Evolutionary conservation across 768 basidiomycete species (phyloP), one percentile per base, ranked within the genome.

Genomic region (Pleurotus tuoliensis): DNA sequence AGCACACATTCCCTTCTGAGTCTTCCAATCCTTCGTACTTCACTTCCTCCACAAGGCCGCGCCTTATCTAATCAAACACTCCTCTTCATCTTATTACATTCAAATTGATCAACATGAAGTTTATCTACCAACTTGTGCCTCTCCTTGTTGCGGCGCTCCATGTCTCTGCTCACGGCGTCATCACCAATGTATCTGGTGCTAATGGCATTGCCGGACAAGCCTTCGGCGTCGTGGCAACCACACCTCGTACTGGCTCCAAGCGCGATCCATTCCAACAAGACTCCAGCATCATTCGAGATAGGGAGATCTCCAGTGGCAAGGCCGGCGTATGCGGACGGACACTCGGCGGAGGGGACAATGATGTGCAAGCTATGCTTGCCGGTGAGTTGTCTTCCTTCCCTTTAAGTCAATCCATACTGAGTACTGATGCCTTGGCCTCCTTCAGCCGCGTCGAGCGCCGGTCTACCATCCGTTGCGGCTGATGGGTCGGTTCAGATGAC

Each of bases 201-300:
- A 69, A 69, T 58, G 67, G 67, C n/a, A 57, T 67, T 8, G 61
- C 48, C 43, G 64, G 59, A 37, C 54, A 59, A 38, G 64, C 61
- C 25, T 63, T 69, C 40, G 67, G 67, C 51, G 64, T 67, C 39
- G 63, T 58, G 58, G 49, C 25, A 15, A 51, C 39, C 46, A 56
- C 60, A 2, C 64, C 64, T 41, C 65, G 67, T 39, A 60, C 62
- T 37, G 67, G 67, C 13, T 64, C 64, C 18, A 60, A 58, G 25
- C 61, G 62, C 34, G 59, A 65, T 48, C 68, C 68, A 4, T 69
- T 69, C 61, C 65, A 69, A 38, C 51, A 53, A 25, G 51, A 53
- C 25, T 18, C 51, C n/a, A 40, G 38, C 20, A 53, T 53, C 51
- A 53, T 53, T 41, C 37, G 51, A 18, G 51, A 53, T 24, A 22